Evolutionary conservation across 2,329 filamentous ascomycete species (phyloP).

Genomic region (Ploettnerulaceae sp.): DNA sequence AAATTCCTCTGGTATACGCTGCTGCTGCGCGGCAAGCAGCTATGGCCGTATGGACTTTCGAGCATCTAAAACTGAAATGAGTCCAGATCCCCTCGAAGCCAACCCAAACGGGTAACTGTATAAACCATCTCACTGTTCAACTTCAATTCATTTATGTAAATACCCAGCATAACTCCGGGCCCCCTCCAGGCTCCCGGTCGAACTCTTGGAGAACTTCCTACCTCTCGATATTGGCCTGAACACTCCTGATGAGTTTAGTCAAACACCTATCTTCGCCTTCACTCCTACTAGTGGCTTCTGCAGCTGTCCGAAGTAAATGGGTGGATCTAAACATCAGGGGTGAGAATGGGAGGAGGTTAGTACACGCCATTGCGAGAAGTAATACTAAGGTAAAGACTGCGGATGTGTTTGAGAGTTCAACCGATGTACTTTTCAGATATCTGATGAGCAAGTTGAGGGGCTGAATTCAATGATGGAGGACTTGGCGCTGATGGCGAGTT

Average conservation of each 20-base stretch:
- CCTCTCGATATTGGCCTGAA: slow-evolving; percentile 19
- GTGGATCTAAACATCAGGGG: slow-evolving; percentile 15
- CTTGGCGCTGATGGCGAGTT: slow-evolving; percentile 14
- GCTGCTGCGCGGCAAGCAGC: slow-evolving; percentile 12
- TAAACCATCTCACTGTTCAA: slow-evolving; percentile 25
- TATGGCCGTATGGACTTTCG: slow-evolving; percentile 12
- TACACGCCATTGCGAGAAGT: slow-evolving; percentile 17
- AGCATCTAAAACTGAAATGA: too few relatives aligned
- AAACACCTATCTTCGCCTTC: slow-evolving; percentile 16
- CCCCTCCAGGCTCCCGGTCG: too few relatives aligned
- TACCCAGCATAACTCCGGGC: too few relatives aligned
- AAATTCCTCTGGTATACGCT: slow-evolving; percentile 12
- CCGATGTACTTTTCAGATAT: slow-evolving; percentile 8
- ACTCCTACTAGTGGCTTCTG: too few relatives aligned
- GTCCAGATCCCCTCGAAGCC: slow-evolving; percentile 21
- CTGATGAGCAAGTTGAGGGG: slow-evolving; percentile 17
- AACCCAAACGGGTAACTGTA: slow-evolving; percentile 21
- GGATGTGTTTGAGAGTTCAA: not conserved
- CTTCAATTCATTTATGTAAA: too few relatives aligned
- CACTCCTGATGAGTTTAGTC: slow-evolving; percentile 12
- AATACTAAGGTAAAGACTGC: not conserved
- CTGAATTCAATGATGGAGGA: slow-evolving; percentile 19
- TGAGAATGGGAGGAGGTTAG: slow-evolving; percentile 9
- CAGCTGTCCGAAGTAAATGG: slow-evolving; percentile 1
- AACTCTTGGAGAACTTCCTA: slow-evolving; percentile 5